Conservation (phyloP, 192 early-diverging fungal genomes). For the Backusella circina region DNA sequence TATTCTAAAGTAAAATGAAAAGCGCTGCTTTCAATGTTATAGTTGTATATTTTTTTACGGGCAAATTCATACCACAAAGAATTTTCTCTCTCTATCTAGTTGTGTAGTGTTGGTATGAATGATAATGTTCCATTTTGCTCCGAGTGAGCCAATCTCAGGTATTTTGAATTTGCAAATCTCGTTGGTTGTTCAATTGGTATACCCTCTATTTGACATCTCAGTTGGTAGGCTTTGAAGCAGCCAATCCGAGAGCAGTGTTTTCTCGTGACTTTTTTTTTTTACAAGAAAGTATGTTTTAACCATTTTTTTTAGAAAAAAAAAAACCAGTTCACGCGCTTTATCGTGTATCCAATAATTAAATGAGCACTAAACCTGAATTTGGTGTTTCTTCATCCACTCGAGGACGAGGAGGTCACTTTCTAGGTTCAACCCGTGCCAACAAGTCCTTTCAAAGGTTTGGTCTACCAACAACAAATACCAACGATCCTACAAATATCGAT, state of each 20-base stretch:
- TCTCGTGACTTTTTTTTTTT: not conserved
- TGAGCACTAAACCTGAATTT: not conserved
- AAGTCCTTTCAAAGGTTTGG: constrained; percentile 14
- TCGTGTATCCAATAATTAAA: not conserved
- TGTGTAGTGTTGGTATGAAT: too few relatives aligned
- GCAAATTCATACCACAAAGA: too few relatives aligned
- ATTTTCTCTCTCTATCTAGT: too few relatives aligned
- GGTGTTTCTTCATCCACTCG: constrained; percentile 7
- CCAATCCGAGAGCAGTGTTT: not conserved
- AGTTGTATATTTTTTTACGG: too few relatives aligned
- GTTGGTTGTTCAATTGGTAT: too few relatives aligned
- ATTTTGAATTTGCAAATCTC: too few relatives aligned
- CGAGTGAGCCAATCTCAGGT: too few relatives aligned
- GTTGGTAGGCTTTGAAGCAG: too few relatives aligned
- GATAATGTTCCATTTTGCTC: too few relatives aligned
- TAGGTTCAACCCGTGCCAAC: not conserved
- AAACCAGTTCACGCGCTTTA: not conserved
- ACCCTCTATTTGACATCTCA: too few relatives aligned
- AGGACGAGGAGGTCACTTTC: not conserved
- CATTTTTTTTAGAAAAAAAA: not conserved
- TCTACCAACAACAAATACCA: constrained; percentile 4
- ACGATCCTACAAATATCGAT: constrained; percentile 27
- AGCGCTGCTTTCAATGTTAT: not conserved
- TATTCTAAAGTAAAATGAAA: not conserved
- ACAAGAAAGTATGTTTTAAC: not conserved